A percentile compares a stretch with the other conserved stretches of the same genome.
Evolutionary conservation across 768 basidiomycete species (phyloP).

Genomic region (Pholiota conissans): DNA sequence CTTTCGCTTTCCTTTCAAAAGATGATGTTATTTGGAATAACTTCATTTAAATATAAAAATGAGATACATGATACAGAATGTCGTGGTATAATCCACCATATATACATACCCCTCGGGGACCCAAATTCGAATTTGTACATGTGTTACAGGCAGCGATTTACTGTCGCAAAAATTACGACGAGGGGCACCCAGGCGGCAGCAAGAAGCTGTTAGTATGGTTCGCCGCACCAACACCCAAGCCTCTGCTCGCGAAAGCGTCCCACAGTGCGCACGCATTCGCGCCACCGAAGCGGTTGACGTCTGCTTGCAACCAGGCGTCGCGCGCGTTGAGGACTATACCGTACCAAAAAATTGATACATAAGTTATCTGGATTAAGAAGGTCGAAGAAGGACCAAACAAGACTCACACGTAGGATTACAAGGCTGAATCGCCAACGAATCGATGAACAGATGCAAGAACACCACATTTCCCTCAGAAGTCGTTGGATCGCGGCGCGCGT

Average conservation of each 20-base stretch:
- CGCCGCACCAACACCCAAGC: constrained; percentile 30
- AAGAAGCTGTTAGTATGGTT: constrained; percentile 16
- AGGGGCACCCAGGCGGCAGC: constrained; percentile 1
- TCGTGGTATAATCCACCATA: too few relatives aligned
- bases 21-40: too few relatives aligned
- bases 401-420: constrained; percentile 25
- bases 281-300: constrained; percentile 36
- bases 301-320: constrained; percentile 42
- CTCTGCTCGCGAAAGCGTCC: constrained; percentile 40
- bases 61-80: too few relatives aligned
- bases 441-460: constrained; percentile 23
- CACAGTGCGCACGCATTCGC: constrained; percentile 38
- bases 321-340: constrained; percentile 43
- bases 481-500: constrained; percentile 26
- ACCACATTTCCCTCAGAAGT: constrained; percentile 23
- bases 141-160: too few relatives aligned
- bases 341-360: not conserved
- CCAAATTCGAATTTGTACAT: too few relatives aligned
- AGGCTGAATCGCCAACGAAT: constrained; percentile 22
- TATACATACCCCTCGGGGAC: too few relatives aligned
- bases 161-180: too few relatives aligned
- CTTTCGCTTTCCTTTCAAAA: too few relatives aligned
- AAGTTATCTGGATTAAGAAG: not conserved
- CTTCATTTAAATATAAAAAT: too few relatives aligned
- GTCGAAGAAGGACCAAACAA: not conserved